Evolutionary conservation across 345 rosid species (phyloP), one percentile per base, ranked within the genome.

Genomic region (Noccaea caerulescens): DNA sequence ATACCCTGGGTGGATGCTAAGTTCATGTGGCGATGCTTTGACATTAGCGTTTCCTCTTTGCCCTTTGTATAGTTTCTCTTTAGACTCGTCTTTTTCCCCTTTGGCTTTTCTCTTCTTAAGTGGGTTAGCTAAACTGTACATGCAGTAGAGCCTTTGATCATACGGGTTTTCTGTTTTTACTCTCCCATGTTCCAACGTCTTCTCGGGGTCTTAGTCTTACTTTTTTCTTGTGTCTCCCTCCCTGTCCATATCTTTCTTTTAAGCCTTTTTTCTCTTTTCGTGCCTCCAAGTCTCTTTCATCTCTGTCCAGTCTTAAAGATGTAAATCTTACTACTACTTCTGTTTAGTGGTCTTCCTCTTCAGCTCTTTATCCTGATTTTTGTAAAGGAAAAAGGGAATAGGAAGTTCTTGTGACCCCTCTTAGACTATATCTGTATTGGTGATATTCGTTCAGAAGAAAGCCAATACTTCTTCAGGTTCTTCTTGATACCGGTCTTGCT

Each of bases 351-450:
- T 63, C 76, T 78, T 73, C 81, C 70, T 75, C 83, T 80, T 79
- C 56, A 23, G 82, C 88, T 66, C 76, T 79, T 56, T 86, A 1
- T 79, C 90, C 68, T 77, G 71, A 50, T 83, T 93, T 89, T 94
- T 94, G 36, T 87, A 81, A 81, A 74, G 80, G 83, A 85, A 81
- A 78, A 51, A 81, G 90, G 93, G 79, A 81, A 80, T 79, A 76
- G 78, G 71, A 63, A 82, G 63, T 58, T 70, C 44, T 49, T 39
- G 42, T 76, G 53, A 55, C 65, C 60, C 60, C 66, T 63, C 66
- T 63, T 63, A 56, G 50, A 69, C 67, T 50, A 39, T 75, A 39
- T 75, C 66, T 68, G 14, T 62, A 33, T 65, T 69, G 69, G 58
- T 69, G 14, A 43, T 25, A 14, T 44, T 62, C 52, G 53, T 52